These are phyloP conservation scores for Aureobasidium sp. DNA, from an alignment of 2,329 filamentous ascomycete genomes.

Conservation along the genomic window DNA sequence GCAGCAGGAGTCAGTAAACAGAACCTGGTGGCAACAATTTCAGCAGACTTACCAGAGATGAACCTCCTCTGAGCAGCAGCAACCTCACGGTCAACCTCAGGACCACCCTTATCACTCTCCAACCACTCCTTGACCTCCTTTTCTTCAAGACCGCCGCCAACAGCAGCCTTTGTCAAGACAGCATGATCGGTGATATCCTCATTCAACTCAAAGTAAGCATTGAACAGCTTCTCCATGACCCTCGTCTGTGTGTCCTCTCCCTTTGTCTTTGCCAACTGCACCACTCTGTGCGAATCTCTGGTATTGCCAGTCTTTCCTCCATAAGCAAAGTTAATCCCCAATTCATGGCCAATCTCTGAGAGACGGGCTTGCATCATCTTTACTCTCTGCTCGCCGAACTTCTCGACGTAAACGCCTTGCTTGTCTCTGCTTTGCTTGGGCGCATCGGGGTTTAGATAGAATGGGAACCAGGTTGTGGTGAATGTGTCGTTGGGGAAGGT, in stretches of 20 bases:
- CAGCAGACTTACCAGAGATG: conserved; percentile 35
- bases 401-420: conserved; percentile 51
- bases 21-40: not conserved
- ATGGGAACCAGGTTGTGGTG: conserved; percentile 67
- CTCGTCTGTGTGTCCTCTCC: conserved; percentile 48
- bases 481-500: conserved; percentile 62
- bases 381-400: conserved; percentile 57
- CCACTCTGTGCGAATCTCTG: conserved; percentile 68
- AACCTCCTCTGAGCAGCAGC: conserved; percentile 38
- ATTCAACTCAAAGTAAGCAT: conserved; percentile 44
- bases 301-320: conserved; percentile 68
- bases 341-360: conserved; percentile 49
- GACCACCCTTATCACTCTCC: conserved; percentile 36
- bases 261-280: conserved; percentile 60
- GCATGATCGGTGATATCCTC: conserved; percentile 39
- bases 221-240: conserved; percentile 58
- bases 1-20: not conserved
- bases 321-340: conserved; percentile 68
- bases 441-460: conserved; percentile 66
- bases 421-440: conserved; percentile 49
- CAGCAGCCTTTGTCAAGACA: conserved; percentile 35
- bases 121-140: conserved; percentile 39
- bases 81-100: conserved; percentile 42
- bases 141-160: conserved; percentile 38
- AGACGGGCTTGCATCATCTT: conserved; percentile 53